These are phyloP conservation scores for Chondrus crispus DNA, from an alignment of 23 red algal genomes.

Conservation along the genomic window DNA sequence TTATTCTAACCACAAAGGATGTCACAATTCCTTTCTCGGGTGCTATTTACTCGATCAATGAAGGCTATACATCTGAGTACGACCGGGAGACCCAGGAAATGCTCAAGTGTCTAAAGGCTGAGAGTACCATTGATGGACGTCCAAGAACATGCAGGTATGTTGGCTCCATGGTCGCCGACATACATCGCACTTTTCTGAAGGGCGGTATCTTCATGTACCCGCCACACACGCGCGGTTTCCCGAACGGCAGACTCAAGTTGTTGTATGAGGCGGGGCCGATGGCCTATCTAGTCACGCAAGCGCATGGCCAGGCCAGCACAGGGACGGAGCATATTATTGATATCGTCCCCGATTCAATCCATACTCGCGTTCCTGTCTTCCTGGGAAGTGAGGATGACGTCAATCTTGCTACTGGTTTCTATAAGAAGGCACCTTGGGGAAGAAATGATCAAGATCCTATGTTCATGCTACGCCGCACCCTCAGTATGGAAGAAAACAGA, in stretches of 20 bases:
- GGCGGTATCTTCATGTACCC: conserved; percentile 98
- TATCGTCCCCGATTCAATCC: conserved; percentile 74
- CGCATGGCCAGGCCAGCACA: conserved; percentile 83
- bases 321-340: conserved; percentile 81
- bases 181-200: conserved; percentile 91
- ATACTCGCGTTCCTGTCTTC: conserved; percentile 84
- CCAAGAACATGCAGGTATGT: conserved; percentile 73
- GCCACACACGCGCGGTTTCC: conserved; percentile 52
- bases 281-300: conserved; percentile 85
- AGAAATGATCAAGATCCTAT: conserved; percentile 84
- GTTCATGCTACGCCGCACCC: conserved; percentile 87
- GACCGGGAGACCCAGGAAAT: conserved; percentile 69
- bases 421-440: conserved; percentile 78
- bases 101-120: conserved; percentile 82
- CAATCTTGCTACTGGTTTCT: conserved; percentile 69
- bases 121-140: conserved; percentile 70
- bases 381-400: conserved; percentile 91
- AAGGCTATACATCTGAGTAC: conserved; percentile 74
- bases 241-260: conserved; percentile 83
- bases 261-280: conserved; percentile 96
- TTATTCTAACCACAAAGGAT: conserved; percentile 73
- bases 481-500: conserved; percentile 60
- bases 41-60: conserved; percentile 84
- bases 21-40: conserved; percentile 84
- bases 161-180: conserved; percentile 96